These are phyloP conservation scores for Agrocybe praecox DNA, from an alignment of 768 basidiomycete genomes.

Conservation along the genomic window DNA sequence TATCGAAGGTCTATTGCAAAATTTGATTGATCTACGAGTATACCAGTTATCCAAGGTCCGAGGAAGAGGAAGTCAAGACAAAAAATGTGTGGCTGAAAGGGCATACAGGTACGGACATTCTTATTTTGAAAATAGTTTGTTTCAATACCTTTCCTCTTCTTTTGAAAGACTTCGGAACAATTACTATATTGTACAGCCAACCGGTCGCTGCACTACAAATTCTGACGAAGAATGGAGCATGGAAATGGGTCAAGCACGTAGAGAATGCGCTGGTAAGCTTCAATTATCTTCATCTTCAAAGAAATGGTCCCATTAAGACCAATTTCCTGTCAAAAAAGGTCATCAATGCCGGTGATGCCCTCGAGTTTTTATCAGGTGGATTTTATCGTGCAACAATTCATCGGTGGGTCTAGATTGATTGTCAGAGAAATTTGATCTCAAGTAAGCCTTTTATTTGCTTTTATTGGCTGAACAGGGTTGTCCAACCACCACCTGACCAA, in stretches of 20 bases:
- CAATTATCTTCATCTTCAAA: too few relatives aligned
- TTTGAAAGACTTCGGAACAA: constrained; percentile 46
- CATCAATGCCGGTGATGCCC: constrained; percentile 60
- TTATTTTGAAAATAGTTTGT: neutral
- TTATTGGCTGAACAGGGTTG: constrained; percentile 47
- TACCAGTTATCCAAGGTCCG: constrained; percentile 48
- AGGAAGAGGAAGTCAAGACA: constrained; percentile 50
- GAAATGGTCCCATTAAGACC: too few relatives aligned
- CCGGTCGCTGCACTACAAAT: constrained; percentile 63
- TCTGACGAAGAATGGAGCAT: constrained; percentile 48
- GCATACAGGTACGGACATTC: constrained; percentile 45
- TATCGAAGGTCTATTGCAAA: too few relatives aligned
- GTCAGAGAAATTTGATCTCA: too few relatives aligned
- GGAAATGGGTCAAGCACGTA: constrained; percentile 62
- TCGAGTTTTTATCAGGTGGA: constrained; percentile 64
- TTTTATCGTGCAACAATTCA: constrained; percentile 64
- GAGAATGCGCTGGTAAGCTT: constrained; percentile 54
- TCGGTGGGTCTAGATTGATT: constrained; percentile 23
- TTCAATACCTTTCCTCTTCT: neutral
- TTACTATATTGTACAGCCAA: constrained; percentile 64
- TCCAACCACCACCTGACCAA: constrained; percentile 61
- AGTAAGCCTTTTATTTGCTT: too few relatives aligned
- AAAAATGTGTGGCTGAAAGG: constrained; percentile 64
- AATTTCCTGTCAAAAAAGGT: constrained; percentile 35
- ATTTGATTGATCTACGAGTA: too few relatives aligned